A percentile compares a stretch with the other conserved stretches of the same genome.
These are phyloP conservation scores for Zea luxurians DNA, from an alignment of 176 grass and related monocot genomes.

Conservation along the genomic window DNA sequence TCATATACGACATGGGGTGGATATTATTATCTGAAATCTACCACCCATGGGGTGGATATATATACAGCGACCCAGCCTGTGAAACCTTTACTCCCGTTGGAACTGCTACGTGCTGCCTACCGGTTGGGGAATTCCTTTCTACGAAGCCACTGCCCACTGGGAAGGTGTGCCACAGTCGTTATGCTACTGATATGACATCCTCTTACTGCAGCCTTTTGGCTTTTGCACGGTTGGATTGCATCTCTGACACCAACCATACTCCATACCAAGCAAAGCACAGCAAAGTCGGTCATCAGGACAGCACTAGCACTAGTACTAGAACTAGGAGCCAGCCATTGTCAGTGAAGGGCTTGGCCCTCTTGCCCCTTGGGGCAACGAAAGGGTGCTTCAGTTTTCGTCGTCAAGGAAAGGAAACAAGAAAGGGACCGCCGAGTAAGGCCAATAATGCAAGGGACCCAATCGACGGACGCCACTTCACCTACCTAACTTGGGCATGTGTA, in stretches of 20 bases:
- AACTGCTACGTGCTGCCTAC: background rate
- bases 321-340: background rate
- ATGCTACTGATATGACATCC: background rate
- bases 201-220: background rate
- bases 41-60: background rate
- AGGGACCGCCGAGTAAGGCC: background rate
- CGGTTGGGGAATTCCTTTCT: background rate
- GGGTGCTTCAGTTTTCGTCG: background rate
- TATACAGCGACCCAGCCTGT: background rate
- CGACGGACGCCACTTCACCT: background rate
- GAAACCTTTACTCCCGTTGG: background rate
- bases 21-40: background rate
- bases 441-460: background rate
- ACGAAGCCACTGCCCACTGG: background rate
- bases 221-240: background rate
- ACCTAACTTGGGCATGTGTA: background rate
- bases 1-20: background rate
- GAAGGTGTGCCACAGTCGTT: background rate
- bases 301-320: background rate
- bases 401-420: background rate
- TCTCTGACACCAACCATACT: background rate
- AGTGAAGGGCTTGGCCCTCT: background rate
- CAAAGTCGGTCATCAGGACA: background rate
- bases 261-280: background rate
- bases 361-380: conserved; percentile 14